Evolutionary conservation across 257 asterid genomes (phyloP), one percentile per base, ranked within the genome.

Genomic region (Solanum bukasovii): DNA sequence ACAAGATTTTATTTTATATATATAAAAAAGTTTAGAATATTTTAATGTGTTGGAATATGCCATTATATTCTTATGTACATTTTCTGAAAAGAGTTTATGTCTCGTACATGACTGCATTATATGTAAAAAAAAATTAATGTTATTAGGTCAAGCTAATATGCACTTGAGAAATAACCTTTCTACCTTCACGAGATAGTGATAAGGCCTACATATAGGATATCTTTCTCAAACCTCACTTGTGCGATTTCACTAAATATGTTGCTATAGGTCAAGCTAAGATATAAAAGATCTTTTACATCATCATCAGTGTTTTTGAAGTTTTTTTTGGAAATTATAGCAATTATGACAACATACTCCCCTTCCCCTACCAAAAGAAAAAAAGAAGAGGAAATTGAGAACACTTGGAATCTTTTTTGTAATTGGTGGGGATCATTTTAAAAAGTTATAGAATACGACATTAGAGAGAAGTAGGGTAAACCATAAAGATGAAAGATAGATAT

Each of bases 121-220:
- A 37, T 10, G 29, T 42, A 4, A 3, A 42, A 10, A 3, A 1
- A 0, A 0, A 12, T 46, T 35, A 13, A 10, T 33, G 25, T 1
- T 72, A 33, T 33, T 33, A 18, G 14, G 79, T 18, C 13, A 72
- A 72, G 5, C 46, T 78, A 34, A 42, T 46, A 46, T 46, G 56
- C 2, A 46, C 63, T 46, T 46, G 59, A 46, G 35, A 33, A 33
- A 33, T 4, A 33, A 33, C 35, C 5, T 33, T 4, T 33, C 35
- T 33, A 33, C 5, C 35, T 4, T 1, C 2, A 52, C 10, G n/a
- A 18, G 9, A 52, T 18, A 52, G 9, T 52, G 0, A 18, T 52
- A 2, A 52, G 2, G 1, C 2, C n/a, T 52, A 0, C 1, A 0
- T 52, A 52, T 52, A 18, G 0, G 4, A 1, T 52, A 52, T 18